Percentiles rank a stretch among this genome's conserved stretches.
phyloP scores from a whole-genome alignment of 2,329 filamentous ascomycete genomes.

The Fusarium sp. region DNA sequence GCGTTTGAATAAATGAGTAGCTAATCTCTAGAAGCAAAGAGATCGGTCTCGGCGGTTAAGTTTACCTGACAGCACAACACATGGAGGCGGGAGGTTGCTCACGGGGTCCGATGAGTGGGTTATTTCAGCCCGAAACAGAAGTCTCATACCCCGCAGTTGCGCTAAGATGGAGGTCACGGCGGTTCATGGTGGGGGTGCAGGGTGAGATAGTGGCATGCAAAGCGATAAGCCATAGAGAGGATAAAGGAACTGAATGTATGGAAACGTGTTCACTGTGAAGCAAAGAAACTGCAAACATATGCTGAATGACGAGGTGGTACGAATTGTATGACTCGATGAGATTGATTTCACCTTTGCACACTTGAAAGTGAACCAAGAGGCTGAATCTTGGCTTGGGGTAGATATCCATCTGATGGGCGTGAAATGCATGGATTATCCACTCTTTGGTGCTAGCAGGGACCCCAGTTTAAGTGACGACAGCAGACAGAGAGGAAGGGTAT shows the following conservation, averaged over 20 bases:
- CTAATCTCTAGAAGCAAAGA: background rate
- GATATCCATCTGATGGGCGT: constrained; percentile 33
- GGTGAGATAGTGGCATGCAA: constrained; percentile 43
- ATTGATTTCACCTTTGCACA: background rate
- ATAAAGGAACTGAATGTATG: constrained; percentile 2
- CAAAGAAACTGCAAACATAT: background rate
- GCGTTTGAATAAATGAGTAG: background rate
- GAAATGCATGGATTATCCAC: constrained; percentile 34
- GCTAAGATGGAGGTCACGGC: constrained; percentile 44
- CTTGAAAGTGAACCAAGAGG: constrained; percentile 2
- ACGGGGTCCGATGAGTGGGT: constrained; percentile 38
- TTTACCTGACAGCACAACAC: constrained; percentile 24
- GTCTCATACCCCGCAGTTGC: constrained; percentile 43
- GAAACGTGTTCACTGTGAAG: background rate
- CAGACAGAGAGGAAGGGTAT: constrained; percentile 31
- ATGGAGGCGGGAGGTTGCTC: constrained; percentile 39
- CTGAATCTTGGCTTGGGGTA: background rate
- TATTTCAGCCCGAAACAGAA: constrained; percentile 33
- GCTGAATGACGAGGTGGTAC: background rate
- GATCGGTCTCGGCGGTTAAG: constrained; percentile 25
- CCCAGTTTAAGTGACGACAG: constrained; percentile 43
- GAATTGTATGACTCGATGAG: background rate
- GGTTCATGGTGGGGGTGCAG: constrained; percentile 40
- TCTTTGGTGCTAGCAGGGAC: constrained; percentile 37
- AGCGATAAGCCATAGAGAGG: constrained; percentile 29